Percentiles rank a stretch among this genome's conserved stretches.
Conservation (phyloP, 2,329 filamentous ascomycete species). For the Penicillium sp. region DNA sequence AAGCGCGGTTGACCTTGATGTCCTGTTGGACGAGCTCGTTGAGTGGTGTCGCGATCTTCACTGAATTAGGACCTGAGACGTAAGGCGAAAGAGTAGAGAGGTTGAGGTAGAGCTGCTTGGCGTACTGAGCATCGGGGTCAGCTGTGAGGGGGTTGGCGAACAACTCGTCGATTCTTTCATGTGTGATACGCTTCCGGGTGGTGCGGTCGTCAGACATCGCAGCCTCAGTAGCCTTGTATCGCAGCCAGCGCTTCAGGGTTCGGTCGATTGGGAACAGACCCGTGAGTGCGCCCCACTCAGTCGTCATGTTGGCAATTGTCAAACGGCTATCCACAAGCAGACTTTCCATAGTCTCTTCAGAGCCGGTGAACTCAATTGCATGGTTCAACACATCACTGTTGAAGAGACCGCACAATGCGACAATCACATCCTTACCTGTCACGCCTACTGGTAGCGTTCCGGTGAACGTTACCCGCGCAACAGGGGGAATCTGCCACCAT, state of each 20-base stretch:
- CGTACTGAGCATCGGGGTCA: conserved; percentile 75
- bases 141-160: conserved; percentile 65
- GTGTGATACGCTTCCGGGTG: conserved; percentile 53
- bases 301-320: conserved; percentile 73
- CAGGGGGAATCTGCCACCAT: conserved; percentile 86
- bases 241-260: conserved; percentile 70
- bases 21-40: conserved; percentile 59
- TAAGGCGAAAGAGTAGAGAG: conserved; percentile 81
- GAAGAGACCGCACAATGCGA: conserved; percentile 83
- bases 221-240: conserved; percentile 70
- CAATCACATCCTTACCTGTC: conserved; percentile 90
- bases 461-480: conserved; percentile 75
- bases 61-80: conserved; percentile 81
- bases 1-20: conserved; percentile 80
- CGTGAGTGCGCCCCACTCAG: conserved; percentile 74
- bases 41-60: conserved; percentile 81
- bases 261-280: conserved; percentile 79
- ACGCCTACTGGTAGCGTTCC: conserved; percentile 76
- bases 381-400: conserved; percentile 89
- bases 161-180: conserved; percentile 71
- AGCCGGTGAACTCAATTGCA: conserved; percentile 81
- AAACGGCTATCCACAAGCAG: conserved; percentile 72
- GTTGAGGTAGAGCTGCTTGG: conserved; percentile 79
- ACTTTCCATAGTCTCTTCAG: conserved; percentile 71
- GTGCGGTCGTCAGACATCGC: conserved; percentile 50